Percentiles rank a stretch among this genome's conserved stretches.
phyloP scores from a whole-genome alignment of 768 basidiomycete species.

The Rhizopogon sp. region DNA sequence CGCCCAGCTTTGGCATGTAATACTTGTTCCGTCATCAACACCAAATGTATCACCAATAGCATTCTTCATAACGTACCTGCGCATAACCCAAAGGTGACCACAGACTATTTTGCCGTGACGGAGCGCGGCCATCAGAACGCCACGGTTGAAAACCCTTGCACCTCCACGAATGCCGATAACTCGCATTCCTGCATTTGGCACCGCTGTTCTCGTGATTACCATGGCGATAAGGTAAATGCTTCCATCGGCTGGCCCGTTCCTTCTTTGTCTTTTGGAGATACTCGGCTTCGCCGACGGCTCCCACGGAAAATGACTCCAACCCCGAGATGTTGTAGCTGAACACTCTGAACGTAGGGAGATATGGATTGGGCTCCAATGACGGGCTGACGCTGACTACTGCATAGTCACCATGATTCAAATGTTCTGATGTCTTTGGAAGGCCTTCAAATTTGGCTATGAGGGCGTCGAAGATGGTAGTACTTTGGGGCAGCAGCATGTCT shows the following conservation, averaged over 20 bases:
- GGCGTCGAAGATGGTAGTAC: constrained; percentile 29
- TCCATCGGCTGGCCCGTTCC: constrained; percentile 2
- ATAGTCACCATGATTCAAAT: constrained; percentile 58
- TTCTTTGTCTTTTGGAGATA: neutral
- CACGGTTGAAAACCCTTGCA: constrained; percentile 57
- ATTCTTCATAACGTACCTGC: constrained; percentile 51
- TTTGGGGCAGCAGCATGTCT: constrained; percentile 1
- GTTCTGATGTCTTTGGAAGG: constrained; percentile 47
- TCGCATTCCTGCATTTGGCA: constrained; percentile 41
- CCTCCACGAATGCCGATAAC: constrained; percentile 56
- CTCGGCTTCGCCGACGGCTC: constrained; percentile 7
- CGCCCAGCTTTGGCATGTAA: constrained; percentile 54
- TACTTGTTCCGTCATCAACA: constrained; percentile 39
- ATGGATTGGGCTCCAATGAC: constrained; percentile 83
- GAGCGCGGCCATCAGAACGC: constrained; percentile 59
- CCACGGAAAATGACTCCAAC: neutral
- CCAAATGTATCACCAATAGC: constrained; percentile 6
- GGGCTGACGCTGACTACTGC: constrained; percentile 78
- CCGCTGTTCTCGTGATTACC: constrained; percentile 41
- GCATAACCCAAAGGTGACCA: constrained; percentile 81
- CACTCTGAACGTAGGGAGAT: constrained; percentile 74
- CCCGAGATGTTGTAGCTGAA: constrained; percentile 77
- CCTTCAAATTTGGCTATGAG: constrained; percentile 62
- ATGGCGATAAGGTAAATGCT: constrained; percentile 35
- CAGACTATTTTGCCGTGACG: constrained; percentile 63